Conservation (phyloP, 2,329 filamentous ascomycete genomes). For the Lasiodiplodia theobromae region DNA sequence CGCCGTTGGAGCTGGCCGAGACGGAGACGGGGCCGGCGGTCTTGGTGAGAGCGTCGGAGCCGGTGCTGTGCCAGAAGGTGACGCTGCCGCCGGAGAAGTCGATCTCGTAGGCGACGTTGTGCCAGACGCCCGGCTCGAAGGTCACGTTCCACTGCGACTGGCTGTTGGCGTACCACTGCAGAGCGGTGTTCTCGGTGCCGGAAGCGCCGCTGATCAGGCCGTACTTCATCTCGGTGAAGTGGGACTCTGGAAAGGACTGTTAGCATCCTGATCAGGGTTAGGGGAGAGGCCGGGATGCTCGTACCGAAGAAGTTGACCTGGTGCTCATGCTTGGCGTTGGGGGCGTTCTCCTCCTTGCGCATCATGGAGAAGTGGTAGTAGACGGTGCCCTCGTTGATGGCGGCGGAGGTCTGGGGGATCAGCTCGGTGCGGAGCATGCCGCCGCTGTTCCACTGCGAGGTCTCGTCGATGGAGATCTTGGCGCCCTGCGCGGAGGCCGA, state of each 20-base stretch:
- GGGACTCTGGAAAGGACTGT: conserved; percentile 61
- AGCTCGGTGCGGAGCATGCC: conserved; percentile 76
- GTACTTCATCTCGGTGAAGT: conserved; percentile 78
- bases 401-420: conserved; percentile 72
- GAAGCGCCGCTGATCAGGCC: conserved; percentile 63
- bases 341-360: conserved; percentile 65
- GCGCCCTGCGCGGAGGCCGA: conserved; percentile 68
- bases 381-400: conserved; percentile 70
- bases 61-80: conserved; percentile 75
- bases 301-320: conserved; percentile 60
- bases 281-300: background rate
- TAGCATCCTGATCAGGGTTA: background rate
- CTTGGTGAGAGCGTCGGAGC: conserved; percentile 63
- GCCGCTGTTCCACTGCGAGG: conserved; percentile 75
- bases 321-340: conserved; percentile 69
- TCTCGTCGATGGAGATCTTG: conserved; percentile 70
- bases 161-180: conserved; percentile 70
- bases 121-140: conserved; percentile 71
- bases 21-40: conserved; percentile 67
- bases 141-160: conserved; percentile 68
- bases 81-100: conserved; percentile 70
- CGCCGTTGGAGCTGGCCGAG: conserved; percentile 70
- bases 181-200: conserved; percentile 59
- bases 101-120: conserved; percentile 78
- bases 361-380: conserved; percentile 77